Evolutionary conservation across 768 basidiomycete species (phyloP).

Genomic region (Tulasnella calospora): DNA sequence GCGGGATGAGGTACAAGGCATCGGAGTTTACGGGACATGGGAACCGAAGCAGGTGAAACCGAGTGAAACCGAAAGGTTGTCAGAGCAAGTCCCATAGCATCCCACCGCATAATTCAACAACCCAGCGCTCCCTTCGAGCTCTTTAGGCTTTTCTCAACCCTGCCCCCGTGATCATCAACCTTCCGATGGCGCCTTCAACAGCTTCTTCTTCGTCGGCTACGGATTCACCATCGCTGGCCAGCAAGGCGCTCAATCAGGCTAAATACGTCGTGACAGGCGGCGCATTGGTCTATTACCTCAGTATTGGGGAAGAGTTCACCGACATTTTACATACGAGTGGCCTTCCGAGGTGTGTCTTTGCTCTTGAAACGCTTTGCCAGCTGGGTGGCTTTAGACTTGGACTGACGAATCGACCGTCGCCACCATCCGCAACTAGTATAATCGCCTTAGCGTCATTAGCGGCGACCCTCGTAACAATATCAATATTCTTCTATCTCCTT

Average conservation of each 20-base stretch:
- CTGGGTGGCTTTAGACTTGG: background rate
- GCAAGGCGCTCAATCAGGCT: conserved; percentile 17
- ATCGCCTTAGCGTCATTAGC: background rate
- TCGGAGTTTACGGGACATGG: background rate
- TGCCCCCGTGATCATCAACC: background rate
- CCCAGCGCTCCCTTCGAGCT: background rate
- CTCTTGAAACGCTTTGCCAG: background rate
- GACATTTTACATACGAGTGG: conserved; percentile 1
- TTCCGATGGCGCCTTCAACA: background rate
- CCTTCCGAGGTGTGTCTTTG: background rate
- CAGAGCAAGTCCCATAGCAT: background rate
- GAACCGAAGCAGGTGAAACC: background rate
- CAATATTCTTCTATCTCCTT: conserved; percentile 26
- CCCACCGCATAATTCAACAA: background rate
- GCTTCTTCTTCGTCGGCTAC: background rate
- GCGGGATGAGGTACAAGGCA: background rate
- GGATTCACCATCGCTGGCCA: background rate
- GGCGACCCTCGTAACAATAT: background rate
- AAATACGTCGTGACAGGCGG: conserved; percentile 18
- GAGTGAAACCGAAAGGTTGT: background rate
- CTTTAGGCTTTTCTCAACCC: background rate
- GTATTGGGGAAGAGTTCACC: background rate
- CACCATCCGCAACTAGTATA: background rate
- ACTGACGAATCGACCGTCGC: background rate
- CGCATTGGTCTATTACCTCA: conserved; percentile 8